Conservation (phyloP, 1,284 basidiomycete genomes). For the Trichosporon inkin region DNA sequence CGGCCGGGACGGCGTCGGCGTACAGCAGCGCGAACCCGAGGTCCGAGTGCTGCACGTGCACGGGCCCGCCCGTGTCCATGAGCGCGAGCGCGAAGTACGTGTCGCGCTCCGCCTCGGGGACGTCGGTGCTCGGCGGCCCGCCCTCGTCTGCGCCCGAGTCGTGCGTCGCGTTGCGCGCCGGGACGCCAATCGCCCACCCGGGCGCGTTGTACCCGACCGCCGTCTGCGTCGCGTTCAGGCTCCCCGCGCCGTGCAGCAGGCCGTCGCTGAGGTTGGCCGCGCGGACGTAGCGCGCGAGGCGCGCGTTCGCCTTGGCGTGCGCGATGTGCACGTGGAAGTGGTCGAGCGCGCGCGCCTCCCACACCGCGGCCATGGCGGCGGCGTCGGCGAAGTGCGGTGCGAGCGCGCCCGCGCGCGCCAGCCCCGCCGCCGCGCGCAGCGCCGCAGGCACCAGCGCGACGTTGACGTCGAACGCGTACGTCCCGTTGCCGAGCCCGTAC, state of each 20-base stretch:
- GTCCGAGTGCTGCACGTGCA: slow-evolving; percentile 51
- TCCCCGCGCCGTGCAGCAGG: slow-evolving; percentile 33
- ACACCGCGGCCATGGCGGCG: slow-evolving; percentile 41
- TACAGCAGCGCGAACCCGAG: slow-evolving; percentile 52
- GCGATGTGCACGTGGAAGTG: slow-evolving; percentile 54
- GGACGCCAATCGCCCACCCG: slow-evolving; percentile 5
- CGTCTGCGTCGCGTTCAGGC: slow-evolving; percentile 24
- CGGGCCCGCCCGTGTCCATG: slow-evolving; percentile 37
- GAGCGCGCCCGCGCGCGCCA: slow-evolving; percentile 49
- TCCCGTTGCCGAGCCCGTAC: slow-evolving; percentile 54
- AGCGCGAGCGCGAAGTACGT: slow-evolving; percentile 50
- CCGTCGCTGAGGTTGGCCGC: slow-evolving; percentile 47
- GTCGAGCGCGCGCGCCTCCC: slow-evolving; percentile 51
- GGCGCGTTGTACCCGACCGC: slow-evolving; percentile 15
- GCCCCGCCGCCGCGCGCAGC: slow-evolving; percentile 51
- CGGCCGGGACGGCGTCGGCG: slow-evolving; percentile 40
- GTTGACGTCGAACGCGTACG: slow-evolving; percentile 56
- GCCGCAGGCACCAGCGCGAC: slow-evolving; percentile 55
- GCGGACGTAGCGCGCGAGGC: slow-evolving; percentile 52
- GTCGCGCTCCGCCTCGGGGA: background rate
- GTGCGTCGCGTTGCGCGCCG: background rate
- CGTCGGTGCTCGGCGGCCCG: background rate
- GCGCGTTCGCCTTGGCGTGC: slow-evolving; percentile 36
- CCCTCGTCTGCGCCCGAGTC: slow-evolving; percentile 19
- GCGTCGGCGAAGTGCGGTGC: slow-evolving; percentile 45